Conservation (phyloP, 495 filamentous ascomycete species). For the Apodospora peruviana region DNA sequence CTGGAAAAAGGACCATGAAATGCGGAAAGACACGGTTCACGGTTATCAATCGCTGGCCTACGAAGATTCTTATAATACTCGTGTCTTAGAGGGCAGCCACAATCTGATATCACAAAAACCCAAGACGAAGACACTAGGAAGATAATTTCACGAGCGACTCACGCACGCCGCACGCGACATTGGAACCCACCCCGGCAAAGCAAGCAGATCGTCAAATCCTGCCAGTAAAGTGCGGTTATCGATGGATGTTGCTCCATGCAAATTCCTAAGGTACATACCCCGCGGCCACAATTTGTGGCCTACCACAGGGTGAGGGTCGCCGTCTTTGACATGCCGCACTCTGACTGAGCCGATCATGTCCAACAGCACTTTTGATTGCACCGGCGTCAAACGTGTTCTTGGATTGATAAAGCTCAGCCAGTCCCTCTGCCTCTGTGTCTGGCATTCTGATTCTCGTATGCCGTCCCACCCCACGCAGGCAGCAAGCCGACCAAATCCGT, state of each 20-base stretch:
- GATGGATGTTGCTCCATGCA: background rate
- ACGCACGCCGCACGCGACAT: too few species aligned
- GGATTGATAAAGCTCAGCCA: background rate
- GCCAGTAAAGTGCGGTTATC: too few species aligned
- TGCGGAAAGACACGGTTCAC: too few species aligned
- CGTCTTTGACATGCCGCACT: background rate
- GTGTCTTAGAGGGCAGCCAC: too few species aligned
- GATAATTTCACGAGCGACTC: too few species aligned
- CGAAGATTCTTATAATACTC: too few species aligned
- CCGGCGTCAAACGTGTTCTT: background rate
- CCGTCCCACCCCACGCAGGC: background rate
- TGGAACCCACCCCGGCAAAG: too few species aligned
- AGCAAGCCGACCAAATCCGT: background rate
- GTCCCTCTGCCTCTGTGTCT: conserved; percentile 2
- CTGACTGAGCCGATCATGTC: background rate
- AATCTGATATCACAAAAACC: too few species aligned
- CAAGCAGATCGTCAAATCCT: too few species aligned
- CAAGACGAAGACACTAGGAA: too few species aligned
- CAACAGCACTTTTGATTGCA: background rate
- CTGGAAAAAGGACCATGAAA: too few species aligned
- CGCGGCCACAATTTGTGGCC: conserved; percentile 1
- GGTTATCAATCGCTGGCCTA: too few species aligned
- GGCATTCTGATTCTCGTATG: conserved; percentile 9
- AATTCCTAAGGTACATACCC: background rate
- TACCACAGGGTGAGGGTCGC: background rate